Percentiles rank a stretch among this genome's conserved stretches.
Evolutionary conservation across 805 yeast genomes (phyloP).

Genomic region (Saccharomyces paradoxus): DNA sequence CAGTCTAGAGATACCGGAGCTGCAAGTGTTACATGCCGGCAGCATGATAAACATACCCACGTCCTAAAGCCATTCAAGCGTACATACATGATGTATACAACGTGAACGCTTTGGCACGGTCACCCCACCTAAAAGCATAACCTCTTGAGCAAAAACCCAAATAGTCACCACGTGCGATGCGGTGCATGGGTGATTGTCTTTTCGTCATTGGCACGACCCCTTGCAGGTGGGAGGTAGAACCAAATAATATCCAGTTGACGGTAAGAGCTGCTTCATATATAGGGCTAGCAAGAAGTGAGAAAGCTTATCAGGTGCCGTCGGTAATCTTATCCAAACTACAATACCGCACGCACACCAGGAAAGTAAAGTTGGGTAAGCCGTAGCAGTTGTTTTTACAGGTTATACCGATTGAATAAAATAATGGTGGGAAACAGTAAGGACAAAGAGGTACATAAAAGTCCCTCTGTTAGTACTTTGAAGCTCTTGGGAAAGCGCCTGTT

Average conservation of each 20-base stretch:
- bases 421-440: neutral
- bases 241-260: neutral
- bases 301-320: neutral
- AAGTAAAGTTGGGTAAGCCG: neutral
- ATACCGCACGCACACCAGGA: neutral
- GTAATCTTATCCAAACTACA: neutral
- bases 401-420: neutral
- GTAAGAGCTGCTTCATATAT: neutral
- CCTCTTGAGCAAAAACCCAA: neutral
- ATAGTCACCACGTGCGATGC: neutral
- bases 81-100: neutral
- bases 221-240: neutral
- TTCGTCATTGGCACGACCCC: neutral
- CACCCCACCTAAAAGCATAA: neutral
- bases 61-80: neutral
- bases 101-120: neutral
- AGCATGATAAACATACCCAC: neutral
- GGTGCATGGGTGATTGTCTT: neutral
- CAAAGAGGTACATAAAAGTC: slow-evolving; percentile 2
- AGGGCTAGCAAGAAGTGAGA: neutral
- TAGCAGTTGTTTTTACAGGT: neutral
- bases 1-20: neutral
- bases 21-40: neutral
- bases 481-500: slow-evolving; percentile 10
- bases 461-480: slow-evolving; percentile 8